Evolutionary conservation across 148 eudicot species (phyloP).

Genomic region (Chenopodium suecicum): DNA sequence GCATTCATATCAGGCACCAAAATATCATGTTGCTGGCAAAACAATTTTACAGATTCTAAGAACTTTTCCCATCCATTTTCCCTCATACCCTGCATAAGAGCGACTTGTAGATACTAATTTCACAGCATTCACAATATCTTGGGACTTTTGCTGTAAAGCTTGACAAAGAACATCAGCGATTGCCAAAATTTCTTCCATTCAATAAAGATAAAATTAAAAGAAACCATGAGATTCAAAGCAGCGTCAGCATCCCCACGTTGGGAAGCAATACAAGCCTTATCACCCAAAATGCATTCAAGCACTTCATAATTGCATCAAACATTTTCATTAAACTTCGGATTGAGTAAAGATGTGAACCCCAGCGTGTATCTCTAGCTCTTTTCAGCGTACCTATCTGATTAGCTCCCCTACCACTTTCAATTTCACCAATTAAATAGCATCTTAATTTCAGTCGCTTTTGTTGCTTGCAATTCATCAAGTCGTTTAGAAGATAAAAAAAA

Average conservation of each 20-base stretch:
- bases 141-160: too few relatives aligned
- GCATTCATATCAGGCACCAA: too few relatives aligned
- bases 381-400: slow-evolving; percentile 20
- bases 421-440: not conserved
- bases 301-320: slow-evolving; percentile 4
- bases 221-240: slow-evolving; percentile 5
- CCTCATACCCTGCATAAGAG: too few relatives aligned
- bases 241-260: slow-evolving; percentile 11
- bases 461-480: slow-evolving; percentile 1
- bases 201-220: slow-evolving; percentile 3
- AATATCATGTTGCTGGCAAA: too few relatives aligned
- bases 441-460: not conserved
- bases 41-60: too few relatives aligned
- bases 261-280: not conserved
- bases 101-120: too few relatives aligned
- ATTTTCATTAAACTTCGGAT: not conserved
- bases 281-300: not conserved
- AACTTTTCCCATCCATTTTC: too few relatives aligned
- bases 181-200: not conserved
- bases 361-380: slow-evolving; percentile 13
- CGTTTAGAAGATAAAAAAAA: slow-evolving; percentile 11
- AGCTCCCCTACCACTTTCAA: not conserved
- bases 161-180: too few relatives aligned
- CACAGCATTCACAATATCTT: too few relatives aligned
- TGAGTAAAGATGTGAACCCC: slow-evolving; percentile 10